Evolutionary conservation across 2,329 filamentous ascomycete genomes (phyloP).

Genomic region (Zarea fungicola): DNA sequence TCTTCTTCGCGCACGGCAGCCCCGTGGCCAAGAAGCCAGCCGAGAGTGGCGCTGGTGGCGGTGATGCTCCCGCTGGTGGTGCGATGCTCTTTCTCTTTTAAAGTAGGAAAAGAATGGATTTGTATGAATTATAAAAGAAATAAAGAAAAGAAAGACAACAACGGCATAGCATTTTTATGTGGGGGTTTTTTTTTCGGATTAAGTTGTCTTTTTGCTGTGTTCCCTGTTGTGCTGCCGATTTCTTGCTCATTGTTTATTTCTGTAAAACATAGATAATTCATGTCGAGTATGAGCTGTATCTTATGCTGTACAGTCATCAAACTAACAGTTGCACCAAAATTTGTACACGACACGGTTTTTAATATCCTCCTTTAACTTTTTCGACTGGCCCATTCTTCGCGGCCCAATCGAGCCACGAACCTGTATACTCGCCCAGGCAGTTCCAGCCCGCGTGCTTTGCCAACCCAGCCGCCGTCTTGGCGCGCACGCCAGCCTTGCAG

Average conservation of each 20-base stretch:
- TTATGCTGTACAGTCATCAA: background rate
- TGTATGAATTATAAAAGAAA: conserved; percentile 1
- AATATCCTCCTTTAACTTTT: conserved; percentile 17
- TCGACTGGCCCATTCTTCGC: conserved; percentile 58
- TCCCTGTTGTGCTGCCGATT: too few species aligned
- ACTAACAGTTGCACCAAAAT: background rate
- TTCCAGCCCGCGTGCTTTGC: conserved; percentile 73
- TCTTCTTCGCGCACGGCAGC: conserved; percentile 87
- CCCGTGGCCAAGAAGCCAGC: conserved; percentile 36
- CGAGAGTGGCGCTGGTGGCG: conserved; percentile 14
- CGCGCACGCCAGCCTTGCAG: conserved; percentile 87
- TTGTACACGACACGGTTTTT: background rate
- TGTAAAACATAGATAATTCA: background rate
- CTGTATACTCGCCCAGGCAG: conserved; percentile 65
- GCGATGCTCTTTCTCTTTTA: conserved; percentile 16
- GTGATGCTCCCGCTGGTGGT: conserved; percentile 15
- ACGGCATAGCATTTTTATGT: background rate
- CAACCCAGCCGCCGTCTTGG: conserved; percentile 68
- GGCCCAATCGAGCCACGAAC: conserved; percentile 80
- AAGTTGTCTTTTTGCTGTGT: too few species aligned
- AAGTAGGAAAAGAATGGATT: background rate
- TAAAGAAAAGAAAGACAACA: background rate
- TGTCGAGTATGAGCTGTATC: background rate
- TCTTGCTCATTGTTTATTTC: too few species aligned
- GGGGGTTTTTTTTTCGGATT: background rate